Evolutionary conservation across 441 rosid species (phyloP).

Genomic region (Lepidium campestre): DNA sequence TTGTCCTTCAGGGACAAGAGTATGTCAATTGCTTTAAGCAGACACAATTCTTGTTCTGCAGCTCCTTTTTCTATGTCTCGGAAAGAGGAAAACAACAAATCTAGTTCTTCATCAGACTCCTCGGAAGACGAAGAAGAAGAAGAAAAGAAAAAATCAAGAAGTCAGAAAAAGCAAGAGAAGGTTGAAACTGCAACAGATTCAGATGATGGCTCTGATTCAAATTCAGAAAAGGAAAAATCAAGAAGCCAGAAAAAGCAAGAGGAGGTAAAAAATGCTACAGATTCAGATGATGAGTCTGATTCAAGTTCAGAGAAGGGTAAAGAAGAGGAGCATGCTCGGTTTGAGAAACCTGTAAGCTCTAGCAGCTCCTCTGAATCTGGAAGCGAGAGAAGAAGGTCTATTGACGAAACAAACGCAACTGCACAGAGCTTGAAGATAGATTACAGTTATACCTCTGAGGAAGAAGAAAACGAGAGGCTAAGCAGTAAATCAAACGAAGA

Average conservation of each 20-base stretch:
- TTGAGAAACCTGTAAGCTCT: constrained; percentile 11
- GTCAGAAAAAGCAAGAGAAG: background rate
- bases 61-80: constrained; percentile 3
- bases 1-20: constrained; percentile 30
- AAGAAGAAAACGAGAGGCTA: constrained; percentile 22
- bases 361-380: constrained; percentile 19
- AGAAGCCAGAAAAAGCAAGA: background rate
- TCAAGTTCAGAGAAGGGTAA: background rate
- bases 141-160: background rate
- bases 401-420: constrained; percentile 11
- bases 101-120: constrained; percentile 8
- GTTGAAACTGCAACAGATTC: background rate
- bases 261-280: background rate
- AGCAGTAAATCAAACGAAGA: constrained; percentile 22
- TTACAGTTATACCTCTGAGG: constrained; percentile 21
- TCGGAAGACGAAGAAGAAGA: constrained; percentile 8
- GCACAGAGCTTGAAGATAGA: constrained; percentile 23
- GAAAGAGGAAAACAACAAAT: constrained; percentile 5
- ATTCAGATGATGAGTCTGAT: constrained; percentile 6
- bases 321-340: constrained; percentile 12
- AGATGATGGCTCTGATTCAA: constrained; percentile 1
- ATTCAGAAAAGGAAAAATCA: constrained; percentile 2
- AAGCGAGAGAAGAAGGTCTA: background rate
- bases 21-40: constrained; percentile 25
- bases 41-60: constrained; percentile 19